Evolutionary conservation across 352 stramenopile species (phyloP), one percentile per base, ranked within the genome.

Genomic region (Globisporangium nodosum): DNA sequence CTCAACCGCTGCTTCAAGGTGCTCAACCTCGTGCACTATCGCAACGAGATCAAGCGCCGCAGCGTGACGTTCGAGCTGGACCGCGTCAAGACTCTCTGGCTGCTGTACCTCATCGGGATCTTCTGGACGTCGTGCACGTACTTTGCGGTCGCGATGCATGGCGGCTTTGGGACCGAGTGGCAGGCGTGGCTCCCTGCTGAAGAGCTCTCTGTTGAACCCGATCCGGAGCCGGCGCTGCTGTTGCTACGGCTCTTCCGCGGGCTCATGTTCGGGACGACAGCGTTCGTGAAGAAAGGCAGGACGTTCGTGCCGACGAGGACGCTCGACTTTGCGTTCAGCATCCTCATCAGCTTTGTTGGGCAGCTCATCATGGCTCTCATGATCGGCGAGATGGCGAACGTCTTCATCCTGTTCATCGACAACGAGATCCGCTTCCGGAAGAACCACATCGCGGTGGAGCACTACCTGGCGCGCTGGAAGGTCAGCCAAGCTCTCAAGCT

Each of bases 331-430:
- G 64, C 65, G 18, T 87, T 87, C 48, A 76, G 66, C 18, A 78
- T 87, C 46, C 43, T 71, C 31, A 66, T 82, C 5, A 82, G 70
- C 45, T 85, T 87, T 39, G 46, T 70, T 6, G 76, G 81, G 0
- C 75, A 87, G 57, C 66, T 90, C 18, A 64, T 81, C 49, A 90
- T 87, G 81, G 75, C 76, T n/a, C 66, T 87, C 15, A 88, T 90
- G 76, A 88, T 90, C 52, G 75, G 78, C 18, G 76, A 88, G 58
- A 77, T 88, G 56, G 79, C 78, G 3, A 85, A 80, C 33, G 59
- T 90, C 0, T 85, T 82, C 52, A 61, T 87, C 58, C 59, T 81
- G 1, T 82, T 72, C 35, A 85, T 81, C 40, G 71, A 81, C 47
- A 85, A 85, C 54, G 73, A 87, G 61, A 71, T 87, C 31, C 73